Percentiles rank a stretch among this genome's conserved stretches.
Evolutionary conservation across 306 rosid species (phyloP).

Genomic region (Inga laurina): DNA sequence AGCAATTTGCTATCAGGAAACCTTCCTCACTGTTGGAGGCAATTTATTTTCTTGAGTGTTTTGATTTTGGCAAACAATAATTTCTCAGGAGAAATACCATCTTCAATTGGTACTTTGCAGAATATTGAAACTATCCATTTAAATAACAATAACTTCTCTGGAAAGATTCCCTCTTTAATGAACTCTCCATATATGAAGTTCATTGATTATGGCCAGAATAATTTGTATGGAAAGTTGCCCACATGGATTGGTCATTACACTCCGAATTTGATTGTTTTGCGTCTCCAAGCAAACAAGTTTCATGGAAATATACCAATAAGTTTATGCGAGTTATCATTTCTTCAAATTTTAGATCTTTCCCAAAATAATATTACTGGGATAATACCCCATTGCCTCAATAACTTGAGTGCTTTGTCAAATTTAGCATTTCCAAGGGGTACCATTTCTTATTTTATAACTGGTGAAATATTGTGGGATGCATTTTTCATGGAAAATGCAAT

Average conservation of each 20-base stretch:
- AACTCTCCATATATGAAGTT: neutral
- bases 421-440: neutral
- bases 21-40: neutral
- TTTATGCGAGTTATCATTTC: neutral
- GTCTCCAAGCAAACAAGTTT: neutral
- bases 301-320: neutral
- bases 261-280: neutral
- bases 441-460: neutral
- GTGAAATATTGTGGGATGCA: too few species aligned
- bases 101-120: neutral
- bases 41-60: neutral
- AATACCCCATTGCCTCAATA: neutral
- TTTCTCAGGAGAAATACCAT: neutral
- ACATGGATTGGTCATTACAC: neutral
- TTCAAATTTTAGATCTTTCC: neutral
- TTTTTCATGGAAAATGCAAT: neutral
- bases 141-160: neutral
- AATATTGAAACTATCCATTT: neutral
- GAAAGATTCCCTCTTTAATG: neutral
- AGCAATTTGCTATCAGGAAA: neutral
- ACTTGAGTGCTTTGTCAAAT: neutral
- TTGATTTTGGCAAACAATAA: neutral
- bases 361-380: neutral
- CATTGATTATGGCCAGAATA: neutral
- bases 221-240: neutral